Evolutionary conservation across 1,284 basidiomycete species (phyloP).

Genomic region (Ceraceosorus guamensis): DNA sequence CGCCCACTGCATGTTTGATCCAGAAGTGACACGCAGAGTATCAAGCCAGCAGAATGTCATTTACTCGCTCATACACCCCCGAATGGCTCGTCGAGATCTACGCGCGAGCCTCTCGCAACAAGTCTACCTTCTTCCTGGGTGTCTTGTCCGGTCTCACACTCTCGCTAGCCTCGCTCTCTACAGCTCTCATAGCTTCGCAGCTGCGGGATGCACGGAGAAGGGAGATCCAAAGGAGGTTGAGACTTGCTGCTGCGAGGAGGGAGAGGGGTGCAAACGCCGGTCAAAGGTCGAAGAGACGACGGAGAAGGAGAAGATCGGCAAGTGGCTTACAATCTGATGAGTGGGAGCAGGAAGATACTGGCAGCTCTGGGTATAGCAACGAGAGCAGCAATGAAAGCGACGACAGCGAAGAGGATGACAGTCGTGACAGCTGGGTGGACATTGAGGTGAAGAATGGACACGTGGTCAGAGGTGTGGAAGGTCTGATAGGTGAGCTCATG

Average conservation of each 20-base stretch:
- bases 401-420: neutral
- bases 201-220: constrained; percentile 19
- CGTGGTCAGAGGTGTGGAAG: constrained; percentile 35
- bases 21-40: no score
- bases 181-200: constrained; percentile 29
- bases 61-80: no score
- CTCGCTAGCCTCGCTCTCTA: constrained; percentile 32
- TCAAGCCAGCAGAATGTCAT: no score
- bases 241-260: neutral
- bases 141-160: constrained; percentile 34
- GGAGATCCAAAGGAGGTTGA: constrained; percentile 10
- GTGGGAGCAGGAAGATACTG: neutral
- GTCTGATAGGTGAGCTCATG: constrained; percentile 21
- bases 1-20: no score
- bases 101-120: neutral
- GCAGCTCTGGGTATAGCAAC: neutral
- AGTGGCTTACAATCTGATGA: no score
- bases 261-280: neutral
- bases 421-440: neutral
- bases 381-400: neutral
- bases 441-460: constrained; percentile 4
- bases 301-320: neutral
- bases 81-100: no score
- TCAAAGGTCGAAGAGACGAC: neutral
- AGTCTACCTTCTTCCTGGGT: constrained; percentile 26